Evolutionary conservation across 768 basidiomycete species (phyloP), one percentile per base, ranked within the genome.

Genomic region (Leccinum sublutescens): DNA sequence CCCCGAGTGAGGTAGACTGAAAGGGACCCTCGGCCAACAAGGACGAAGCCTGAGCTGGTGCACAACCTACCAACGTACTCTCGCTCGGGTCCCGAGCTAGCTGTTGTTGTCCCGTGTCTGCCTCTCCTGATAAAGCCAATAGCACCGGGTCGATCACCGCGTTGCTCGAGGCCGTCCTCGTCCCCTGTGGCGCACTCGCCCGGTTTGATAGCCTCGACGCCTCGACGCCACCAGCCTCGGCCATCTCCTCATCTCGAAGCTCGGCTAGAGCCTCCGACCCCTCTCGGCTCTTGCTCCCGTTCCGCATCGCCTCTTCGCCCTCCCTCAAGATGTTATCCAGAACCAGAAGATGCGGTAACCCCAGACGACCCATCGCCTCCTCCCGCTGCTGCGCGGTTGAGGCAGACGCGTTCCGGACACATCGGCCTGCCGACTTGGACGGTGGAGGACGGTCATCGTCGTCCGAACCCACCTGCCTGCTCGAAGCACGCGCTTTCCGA

Each of bases 271-370:
- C 38, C 34, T 31, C 45, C 1, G 61, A 64, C 5, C 21, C 53
- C 25, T 63, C 67, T 36, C 60, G 60, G 9, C 64, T 61, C 27
- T 50, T 49, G n/a, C 60, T 51, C 52, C 21, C 36, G 17, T 50
- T 49, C 29, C 19, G 38, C 45, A 21, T 59, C 45, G 57, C 63
- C 45, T 74, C 71, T 29, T 70, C 75, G 2, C 56, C 65, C 3
- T 72, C 73, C 27, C 73, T 64, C 29, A 79, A 48, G 5, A 81
- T 66, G 17, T 61, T 55, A 36, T 81, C 77, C 43, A 82, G 59
- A 12, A 70, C 75, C 40, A 63, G 48, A 3, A 82, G 61, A 49
- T 74, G 74, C 0, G 63, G 53, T 1, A 54, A 54, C 23, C 71
- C 74, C 40, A 82, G 56, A n/a, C 50, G 52, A 27, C 52, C 55